A percentile compares a stretch with the other conserved stretches of the same genome.
phyloP scores from a whole-genome alignment of 164 flowering plant genomes.

The Cinnamomum micranthum region DNA sequence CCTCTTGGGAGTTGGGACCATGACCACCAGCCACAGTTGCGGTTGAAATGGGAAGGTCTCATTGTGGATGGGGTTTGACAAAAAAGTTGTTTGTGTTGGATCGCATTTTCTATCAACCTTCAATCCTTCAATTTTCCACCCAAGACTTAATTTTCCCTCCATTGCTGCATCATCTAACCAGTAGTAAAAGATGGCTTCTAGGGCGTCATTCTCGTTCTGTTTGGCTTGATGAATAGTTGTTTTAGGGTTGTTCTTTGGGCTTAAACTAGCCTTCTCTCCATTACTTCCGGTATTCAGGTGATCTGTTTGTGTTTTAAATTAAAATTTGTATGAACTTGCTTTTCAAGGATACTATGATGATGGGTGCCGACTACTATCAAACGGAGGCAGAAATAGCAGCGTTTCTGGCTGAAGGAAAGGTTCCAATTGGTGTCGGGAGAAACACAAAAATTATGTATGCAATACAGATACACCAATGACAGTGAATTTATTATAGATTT shows the following conservation, averaged over 20 bases:
- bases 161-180: no score
- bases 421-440: slow-evolving; percentile 78
- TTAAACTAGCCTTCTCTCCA: not conserved
- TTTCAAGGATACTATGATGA: slow-evolving; percentile 76
- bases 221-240: not conserved
- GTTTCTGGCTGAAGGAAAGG: slow-evolving; percentile 69
- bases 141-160: no score
- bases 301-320: not conserved
- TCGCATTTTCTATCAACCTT: no score
- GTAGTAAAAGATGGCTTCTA: no score
- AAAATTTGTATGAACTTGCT: not conserved
- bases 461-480: not conserved
- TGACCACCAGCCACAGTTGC: no score
- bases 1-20: no score
- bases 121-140: not conserved
- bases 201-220: not conserved
- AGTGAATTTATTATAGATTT: not conserved
- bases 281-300: not conserved
- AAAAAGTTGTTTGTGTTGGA: no score
- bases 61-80: no score
- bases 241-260: not conserved
- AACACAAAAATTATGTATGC: slow-evolving; percentile 67
- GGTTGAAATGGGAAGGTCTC: no score
- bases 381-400: slow-evolving; percentile 86
- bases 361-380: slow-evolving; percentile 91